Evolutionary conservation across 1,139 yeast species (phyloP), one percentile per base, ranked within the genome.

Genomic region (Wickerhamomyces sp.): DNA sequence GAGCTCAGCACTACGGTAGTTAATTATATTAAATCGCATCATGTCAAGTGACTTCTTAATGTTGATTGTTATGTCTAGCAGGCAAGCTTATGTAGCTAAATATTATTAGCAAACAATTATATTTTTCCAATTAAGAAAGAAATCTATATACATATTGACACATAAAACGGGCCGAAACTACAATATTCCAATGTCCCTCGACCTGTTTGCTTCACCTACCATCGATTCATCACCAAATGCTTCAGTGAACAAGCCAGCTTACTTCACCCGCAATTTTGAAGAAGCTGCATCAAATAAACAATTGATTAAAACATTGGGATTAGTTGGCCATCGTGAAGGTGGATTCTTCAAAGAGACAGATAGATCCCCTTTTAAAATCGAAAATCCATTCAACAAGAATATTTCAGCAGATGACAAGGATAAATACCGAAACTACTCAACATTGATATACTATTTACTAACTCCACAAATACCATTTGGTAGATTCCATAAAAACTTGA

Each of bases 301-400:
- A 15, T 37, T 66, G 16, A 63, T 67, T 28, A 43, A 53, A 9
- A 54, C 57, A n/a, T 49, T 65, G 34, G 43, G 54, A 7, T 49
- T 69, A 15, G 47, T 56, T 4, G 59, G 63, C 22, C 78, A 73
- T 50, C 65, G 62, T 35, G 77, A 71, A 52, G 77, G 77, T 36
- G 78, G 78, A 0, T 73, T 66, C 49, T 73, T 66, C 51, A 69
- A 60, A 37, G 76, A 73, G 45, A 73, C 78, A 0, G 77, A 72
- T 43, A 61, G 76, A 41, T 65, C 75, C 16, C 68, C 68, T 2
- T 65, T 63, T 32, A 37, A 44, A 5, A 59, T 70, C 63, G 58
- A 56, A 10, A 60, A 60, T 28, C 70, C 72, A 24, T 29, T 31
- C 29, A 33, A n/a, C 7, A 10, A 21, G 10, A 21, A 24, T 12